Base-by-base conservation (phyloP, 148 eudicot genomes). In the Camellia sinensis region DNA sequence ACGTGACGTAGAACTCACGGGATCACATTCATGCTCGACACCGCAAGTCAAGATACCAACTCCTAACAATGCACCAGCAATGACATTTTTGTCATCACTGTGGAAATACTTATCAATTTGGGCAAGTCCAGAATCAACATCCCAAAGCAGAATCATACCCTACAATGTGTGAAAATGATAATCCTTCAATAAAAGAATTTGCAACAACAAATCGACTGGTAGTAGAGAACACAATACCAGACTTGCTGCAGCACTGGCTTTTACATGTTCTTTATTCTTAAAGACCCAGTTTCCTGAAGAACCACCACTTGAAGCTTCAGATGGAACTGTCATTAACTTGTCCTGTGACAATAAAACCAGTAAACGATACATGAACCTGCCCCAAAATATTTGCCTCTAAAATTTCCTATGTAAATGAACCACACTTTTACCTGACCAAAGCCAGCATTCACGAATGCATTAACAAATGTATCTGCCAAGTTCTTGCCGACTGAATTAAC, bases 131-230 rank as follows among this genome's bases (percentile, higher is more conserved):
- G 97, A 83, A 80, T 94, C 99, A 85, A 96, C 95, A 88, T 96
- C 99, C 99, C 99, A 96, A 78, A 89, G 89, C 81, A 91, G 80
- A 80, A 96, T 96, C 99, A 96, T 94, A 52, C 99, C 99, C 99
- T 96, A 73, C 21, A 77, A 67, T 6, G 65, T 76, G 59, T 76
- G 41, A 65, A 11, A 67, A 77, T 10, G 62, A 66, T n/a, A 44
- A 65, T 48, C 6, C 57, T 29, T n/a, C 54, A 82, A 73, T 40
- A 44, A 82, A 56, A 12, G 7, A 37, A 29, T 6, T 29, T 56
- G 40, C 21, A 54, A 56, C 78, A 69, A 41, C 54, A 67, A 11
- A 46, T 50, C 57, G 21, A 73, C 13, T 52, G 64, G 64, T 12
- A 17, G 46, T 43, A 41, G 40, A 69, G 72, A 74, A 80, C 9